Evolutionary conservation across 768 basidiomycete species (phyloP), one percentile per base, ranked within the genome.

Genomic region (Cystobasidium onofrii): DNA sequence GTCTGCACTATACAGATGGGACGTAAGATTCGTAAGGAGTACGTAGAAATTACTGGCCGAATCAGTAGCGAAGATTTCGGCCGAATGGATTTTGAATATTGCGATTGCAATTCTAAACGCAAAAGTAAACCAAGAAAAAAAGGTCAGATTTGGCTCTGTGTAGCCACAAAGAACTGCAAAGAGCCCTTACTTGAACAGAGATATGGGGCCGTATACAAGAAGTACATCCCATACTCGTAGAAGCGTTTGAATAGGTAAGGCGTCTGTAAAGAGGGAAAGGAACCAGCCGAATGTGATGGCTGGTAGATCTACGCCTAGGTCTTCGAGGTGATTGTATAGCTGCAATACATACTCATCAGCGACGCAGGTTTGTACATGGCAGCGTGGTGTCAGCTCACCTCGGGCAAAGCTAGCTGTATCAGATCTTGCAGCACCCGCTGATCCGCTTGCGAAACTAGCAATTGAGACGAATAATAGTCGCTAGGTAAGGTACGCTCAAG

Each of bases 271-370:
- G 25, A 99, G 84, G 1, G 92, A 93, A 29, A 99, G 83, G 82
- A 97, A 96, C 96, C 96, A 99, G 15, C 93, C 95, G 83, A 99
- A 99, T 74, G 92, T 96, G 75, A 97, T 92, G 0, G 94, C 93
- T 1, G 88, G 88, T 1, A 99, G 85, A 79, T 99, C 94, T 15
- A 97, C 88, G 3, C 89, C 91, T 0, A 95, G 86, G 15, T 88
- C 85, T 1, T 84, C 85, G 43, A 98, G 84, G 77, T 97, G 92
- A 0, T 83, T 80, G 67, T 89, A 86, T 0, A 98, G 83, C 80
- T 87, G 93, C 7, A 87, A 83, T 54, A 84, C 80, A 75, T 92
- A 89, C 57, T 39, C n/a, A 1, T 50, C n/a, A 13, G 33, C 55
- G 18, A 62, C 41, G 12, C 18, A 39, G 10, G 3, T 13, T 23